Conservation (phyloP, 2,329 filamentous ascomycete genomes). For the Cercospora janseana region DNA sequence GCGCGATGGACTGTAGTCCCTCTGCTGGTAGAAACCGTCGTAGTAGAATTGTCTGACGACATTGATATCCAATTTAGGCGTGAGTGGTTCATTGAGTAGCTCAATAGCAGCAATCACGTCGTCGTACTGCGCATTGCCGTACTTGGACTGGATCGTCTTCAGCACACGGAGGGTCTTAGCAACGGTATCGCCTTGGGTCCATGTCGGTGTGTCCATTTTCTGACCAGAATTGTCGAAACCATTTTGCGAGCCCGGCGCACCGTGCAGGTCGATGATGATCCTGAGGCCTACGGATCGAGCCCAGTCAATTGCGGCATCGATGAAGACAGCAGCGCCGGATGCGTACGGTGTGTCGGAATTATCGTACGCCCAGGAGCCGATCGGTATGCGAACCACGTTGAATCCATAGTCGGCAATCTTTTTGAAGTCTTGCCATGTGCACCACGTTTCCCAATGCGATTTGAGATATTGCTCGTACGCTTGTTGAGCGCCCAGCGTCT, state of each 20-base stretch:
- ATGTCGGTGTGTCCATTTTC: constrained; percentile 42
- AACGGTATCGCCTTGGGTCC: constrained; percentile 50
- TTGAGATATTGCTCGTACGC: constrained; percentile 46
- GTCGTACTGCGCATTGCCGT: constrained; percentile 52
- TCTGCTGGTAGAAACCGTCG: constrained; percentile 51
- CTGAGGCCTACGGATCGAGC: constrained; percentile 53
- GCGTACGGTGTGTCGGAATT: constrained; percentile 53
- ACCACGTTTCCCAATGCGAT: constrained; percentile 54
- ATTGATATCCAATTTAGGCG: constrained; percentile 47
- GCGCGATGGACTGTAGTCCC: constrained; percentile 33
- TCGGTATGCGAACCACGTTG: constrained; percentile 59
- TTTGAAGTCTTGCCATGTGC: constrained; percentile 53
- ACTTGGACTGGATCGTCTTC: constrained; percentile 57
- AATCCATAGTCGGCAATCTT: constrained; percentile 58
- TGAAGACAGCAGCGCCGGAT: constrained; percentile 52
- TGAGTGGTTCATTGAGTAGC: constrained; percentile 57
- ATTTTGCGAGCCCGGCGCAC: constrained; percentile 57
- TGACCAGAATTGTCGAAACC: constrained; percentile 64
- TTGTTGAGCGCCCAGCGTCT: constrained; percentile 50
- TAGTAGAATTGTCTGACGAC: constrained; percentile 55
- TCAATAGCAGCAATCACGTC: constrained; percentile 60
- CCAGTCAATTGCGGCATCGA: constrained; percentile 59
- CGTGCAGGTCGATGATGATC: constrained; percentile 60
- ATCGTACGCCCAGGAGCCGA: constrained; percentile 61
- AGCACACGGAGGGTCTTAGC: constrained; percentile 56